Base-by-base conservation (phyloP, 495 filamentous ascomycete species). In the Terfezia boudieri region DNA sequence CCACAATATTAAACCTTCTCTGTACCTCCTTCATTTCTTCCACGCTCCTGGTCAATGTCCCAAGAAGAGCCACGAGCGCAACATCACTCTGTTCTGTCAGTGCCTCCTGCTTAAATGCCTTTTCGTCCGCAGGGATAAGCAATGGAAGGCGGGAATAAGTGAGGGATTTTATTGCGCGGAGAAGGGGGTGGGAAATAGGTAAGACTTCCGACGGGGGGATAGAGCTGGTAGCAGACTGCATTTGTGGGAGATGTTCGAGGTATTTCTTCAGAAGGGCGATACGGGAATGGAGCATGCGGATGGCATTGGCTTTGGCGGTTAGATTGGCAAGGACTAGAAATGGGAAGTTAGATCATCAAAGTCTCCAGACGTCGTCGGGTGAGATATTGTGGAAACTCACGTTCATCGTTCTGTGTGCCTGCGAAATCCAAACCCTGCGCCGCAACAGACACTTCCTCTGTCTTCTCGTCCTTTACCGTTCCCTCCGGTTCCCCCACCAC, bases 271-370 rank as follows among this genome's bases (percentile, higher is more conserved):
- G 76, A 56, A 96, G 77, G 12, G 76, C 73, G 63, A 98, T 80
- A 49, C 92, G 82, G 14, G 81, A 77, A 62, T 87, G 80, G 53
- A 96, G 75, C 76, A 93, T 94, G 67, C 82, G 83, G 61, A 94
- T 79, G 26, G 92, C 88, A 67, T 96, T 98, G 41, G 79, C 73
- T 59, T 93, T 94, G 51, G 86, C 84, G 12, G 80, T 86, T 35
- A 98, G 77, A 26, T 70, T 76, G 38, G 77, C 72, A 49, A 84
- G 74, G 17, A 83, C 79, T 82, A 48, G 50, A 32, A 10, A 22
- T 7, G 41, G 46, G 23, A 16, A 36, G 53, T 20, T 52, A 52
- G 50, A 50, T 32, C 11, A 52, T 6, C 43, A 26, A 43, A 32
- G 49, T 41, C 49, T 48, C 6, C 9, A 41, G 20, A 10, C 11